Conservation (phyloP, 305 asterid genomes). For the Rubia peregrina region DNA sequence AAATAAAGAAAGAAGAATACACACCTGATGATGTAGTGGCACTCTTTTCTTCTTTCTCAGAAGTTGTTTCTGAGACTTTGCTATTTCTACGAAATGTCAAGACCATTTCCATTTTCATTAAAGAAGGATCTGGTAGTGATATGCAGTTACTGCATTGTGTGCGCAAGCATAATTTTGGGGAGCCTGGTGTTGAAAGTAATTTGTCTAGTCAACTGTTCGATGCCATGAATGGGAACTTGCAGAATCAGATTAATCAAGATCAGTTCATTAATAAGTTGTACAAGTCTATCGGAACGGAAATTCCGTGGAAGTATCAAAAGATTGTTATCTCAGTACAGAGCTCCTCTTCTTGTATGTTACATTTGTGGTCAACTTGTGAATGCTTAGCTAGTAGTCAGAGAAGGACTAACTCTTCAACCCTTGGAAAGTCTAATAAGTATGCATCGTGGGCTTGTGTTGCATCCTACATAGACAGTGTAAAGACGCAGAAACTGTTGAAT, state of each 20-base stretch:
- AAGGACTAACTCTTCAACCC: conserved; percentile 40
- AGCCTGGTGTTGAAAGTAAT: conserved; percentile 53
- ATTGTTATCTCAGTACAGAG: conserved; percentile 70
- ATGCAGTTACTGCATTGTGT: conserved; percentile 87
- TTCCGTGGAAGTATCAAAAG: conserved; percentile 91
- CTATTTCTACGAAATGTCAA: conserved; percentile 81
- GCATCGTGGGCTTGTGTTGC: conserved; percentile 96
- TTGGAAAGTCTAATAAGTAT: conserved; percentile 52
- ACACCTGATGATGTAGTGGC: conserved; percentile 73
- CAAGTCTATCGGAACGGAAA: conserved; percentile 43
- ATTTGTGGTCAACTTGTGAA: conserved; percentile 84
- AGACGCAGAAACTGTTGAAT: conserved; percentile 31
- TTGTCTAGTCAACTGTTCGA: conserved; percentile 62
- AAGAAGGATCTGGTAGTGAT: conserved; percentile 71
- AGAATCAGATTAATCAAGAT: conserved; percentile 50
- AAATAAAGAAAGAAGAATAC: conserved; percentile 79
- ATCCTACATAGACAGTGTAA: conserved; percentile 51
- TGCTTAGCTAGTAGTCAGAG: conserved; percentile 52
- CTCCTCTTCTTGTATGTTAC: conserved; percentile 48
- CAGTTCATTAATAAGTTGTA: conserved; percentile 64
- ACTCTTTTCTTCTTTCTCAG: conserved; percentile 75
- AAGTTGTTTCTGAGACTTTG: conserved; percentile 74
- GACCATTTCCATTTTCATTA: conserved; percentile 71
- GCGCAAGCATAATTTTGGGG: conserved; percentile 52
- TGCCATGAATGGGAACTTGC: conserved; percentile 53